Percentiles rank a stretch among this genome's conserved stretches.
Evolutionary conservation across 345 rosid species (phyloP).

Genomic region (Syzygium grande): DNA sequence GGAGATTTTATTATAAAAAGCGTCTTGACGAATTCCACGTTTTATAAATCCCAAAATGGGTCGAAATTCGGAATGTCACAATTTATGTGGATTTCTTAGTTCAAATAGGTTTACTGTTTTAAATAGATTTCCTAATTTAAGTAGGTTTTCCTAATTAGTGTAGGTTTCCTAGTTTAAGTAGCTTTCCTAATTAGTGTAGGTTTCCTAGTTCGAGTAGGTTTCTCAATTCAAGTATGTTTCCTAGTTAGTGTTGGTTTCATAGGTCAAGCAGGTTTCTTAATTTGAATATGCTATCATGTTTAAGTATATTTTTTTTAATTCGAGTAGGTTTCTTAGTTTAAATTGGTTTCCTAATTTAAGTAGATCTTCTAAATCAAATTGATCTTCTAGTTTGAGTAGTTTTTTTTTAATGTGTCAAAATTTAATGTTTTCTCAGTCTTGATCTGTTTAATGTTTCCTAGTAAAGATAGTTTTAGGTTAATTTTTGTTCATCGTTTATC

Average conservation of each 20-base stretch:
- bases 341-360: neutral
- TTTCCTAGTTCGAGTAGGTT: neutral
- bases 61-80: too few relatives aligned
- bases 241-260: neutral
- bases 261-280: neutral
- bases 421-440: too few relatives aligned
- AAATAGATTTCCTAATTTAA: neutral
- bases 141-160: neutral
- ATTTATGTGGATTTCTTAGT: too few relatives aligned
- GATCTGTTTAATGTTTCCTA: too few relatives aligned
- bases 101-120: neutral
- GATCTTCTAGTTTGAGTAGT: neutral
- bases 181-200: too few relatives aligned
- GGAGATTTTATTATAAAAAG: too few relatives aligned
- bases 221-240: neutral
- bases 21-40: too few relatives aligned
- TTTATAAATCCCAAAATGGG: too few relatives aligned
- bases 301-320: too few relatives aligned
- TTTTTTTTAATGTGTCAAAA: too few relatives aligned
- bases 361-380: neutral
- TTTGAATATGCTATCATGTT: neutral
- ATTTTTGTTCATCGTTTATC: too few relatives aligned
- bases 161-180: neutral
- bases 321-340: neutral
- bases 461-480: too few relatives aligned